These are phyloP conservation scores for Candida oleophila DNA, from an alignment of 805 yeast species.

Conservation along the genomic window DNA sequence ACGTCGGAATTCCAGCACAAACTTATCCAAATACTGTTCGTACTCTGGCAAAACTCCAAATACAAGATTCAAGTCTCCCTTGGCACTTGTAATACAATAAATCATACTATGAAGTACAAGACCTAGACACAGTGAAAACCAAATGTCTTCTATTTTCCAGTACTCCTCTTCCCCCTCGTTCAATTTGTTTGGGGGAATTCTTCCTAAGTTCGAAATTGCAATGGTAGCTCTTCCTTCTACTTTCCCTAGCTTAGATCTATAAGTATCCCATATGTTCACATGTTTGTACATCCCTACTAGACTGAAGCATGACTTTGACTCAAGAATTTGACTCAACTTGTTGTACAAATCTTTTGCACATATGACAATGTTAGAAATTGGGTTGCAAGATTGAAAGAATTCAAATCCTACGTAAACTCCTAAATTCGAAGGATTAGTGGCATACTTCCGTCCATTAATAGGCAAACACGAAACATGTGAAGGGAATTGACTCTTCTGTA, in stretches of 20 bases:
- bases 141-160: slow-evolving; percentile 12
- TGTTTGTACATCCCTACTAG: slow-evolving; percentile 12
- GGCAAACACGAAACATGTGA: slow-evolving; percentile 2
- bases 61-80: slow-evolving; percentile 16
- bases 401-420: slow-evolving; percentile 6
- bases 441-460: slow-evolving; percentile 13
- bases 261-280: slow-evolving; percentile 12
- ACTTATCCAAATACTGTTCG: slow-evolving; percentile 11
- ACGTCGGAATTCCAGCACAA: slow-evolving; percentile 6
- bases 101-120: slow-evolving; percentile 11
- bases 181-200: no score
- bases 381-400: background rate
- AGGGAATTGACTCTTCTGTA: slow-evolving; percentile 5
- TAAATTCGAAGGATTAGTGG: slow-evolving; percentile 3
- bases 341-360: background rate
- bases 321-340: background rate
- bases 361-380: background rate
- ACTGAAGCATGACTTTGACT: slow-evolving; percentile 9
- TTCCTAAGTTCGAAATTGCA: slow-evolving; percentile 21
- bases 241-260: slow-evolving; percentile 10
- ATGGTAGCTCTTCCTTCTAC: slow-evolving; percentile 11
- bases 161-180: background rate
- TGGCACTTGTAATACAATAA: slow-evolving; percentile 11
- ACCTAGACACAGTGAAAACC: slow-evolving; percentile 21
- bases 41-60: slow-evolving; percentile 11